Conservation (phyloP, 768 basidiomycete species). For the Mrakia gelida region DNA sequence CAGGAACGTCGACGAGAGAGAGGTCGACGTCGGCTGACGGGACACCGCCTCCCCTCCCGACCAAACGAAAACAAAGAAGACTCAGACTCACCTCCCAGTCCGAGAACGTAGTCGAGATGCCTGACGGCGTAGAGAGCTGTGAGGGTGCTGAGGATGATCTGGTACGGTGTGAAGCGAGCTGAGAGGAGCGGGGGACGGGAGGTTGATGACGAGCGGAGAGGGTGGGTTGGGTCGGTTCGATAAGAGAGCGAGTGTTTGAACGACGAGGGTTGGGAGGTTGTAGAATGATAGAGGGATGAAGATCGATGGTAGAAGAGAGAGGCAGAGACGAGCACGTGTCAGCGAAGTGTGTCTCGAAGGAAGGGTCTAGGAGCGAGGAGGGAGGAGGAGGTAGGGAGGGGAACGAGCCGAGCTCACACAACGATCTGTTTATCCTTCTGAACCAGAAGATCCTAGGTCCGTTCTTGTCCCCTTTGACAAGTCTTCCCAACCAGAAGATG, state of each 20-base stretch:
- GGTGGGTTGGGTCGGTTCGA: not conserved
- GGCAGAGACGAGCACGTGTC: not conserved
- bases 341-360: no score
- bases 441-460: constrained; percentile 69
- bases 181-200: not conserved
- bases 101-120: constrained; percentile 79
- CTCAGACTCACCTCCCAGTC: constrained; percentile 65
- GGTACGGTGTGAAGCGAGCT: constrained; percentile 94
- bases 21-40: not conserved
- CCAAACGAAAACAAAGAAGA: constrained; percentile 17
- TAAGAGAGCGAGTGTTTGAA: not conserved
- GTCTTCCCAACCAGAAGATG: constrained; percentile 83
- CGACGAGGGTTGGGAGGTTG: no score
- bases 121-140: constrained; percentile 77
- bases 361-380: not conserved
- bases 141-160: constrained; percentile 78
- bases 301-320: not conserved
- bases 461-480: constrained; percentile 59
- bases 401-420: constrained; percentile 51
- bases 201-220: not conserved
- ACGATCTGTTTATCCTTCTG: constrained; percentile 54
- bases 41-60: not conserved
- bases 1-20: not conserved
- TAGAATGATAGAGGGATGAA: not conserved
- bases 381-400: constrained; percentile 5